phyloP scores from a whole-genome alignment of 1,284 basidiomycete species.

The Lentinus polychrous region DNA sequence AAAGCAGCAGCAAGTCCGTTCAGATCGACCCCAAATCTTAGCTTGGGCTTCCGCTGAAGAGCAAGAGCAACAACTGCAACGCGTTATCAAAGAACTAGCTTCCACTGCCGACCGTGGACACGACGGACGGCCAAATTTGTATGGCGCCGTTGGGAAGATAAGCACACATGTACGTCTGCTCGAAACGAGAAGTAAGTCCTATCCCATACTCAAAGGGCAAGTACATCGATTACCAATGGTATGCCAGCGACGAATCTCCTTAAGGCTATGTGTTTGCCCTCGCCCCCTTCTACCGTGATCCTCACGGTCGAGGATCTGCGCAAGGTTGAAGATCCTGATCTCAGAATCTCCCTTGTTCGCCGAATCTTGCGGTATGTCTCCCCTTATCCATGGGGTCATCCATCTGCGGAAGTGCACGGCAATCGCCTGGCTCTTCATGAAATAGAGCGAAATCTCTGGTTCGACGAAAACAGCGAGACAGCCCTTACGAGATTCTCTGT shows the following conservation, averaged over 20 bases:
- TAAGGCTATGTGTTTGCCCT: slow-evolving; percentile 27
- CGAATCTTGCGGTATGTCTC: slow-evolving; percentile 65
- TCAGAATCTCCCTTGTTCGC: slow-evolving; percentile 43
- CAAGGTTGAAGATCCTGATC: slow-evolving; percentile 27
- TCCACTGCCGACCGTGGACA: no score
- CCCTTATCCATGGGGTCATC: slow-evolving; percentile 66
- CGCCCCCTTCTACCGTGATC: slow-evolving; percentile 45
- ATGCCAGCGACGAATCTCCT: slow-evolving; percentile 27
- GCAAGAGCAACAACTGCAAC: no score
- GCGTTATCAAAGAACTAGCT: no score
- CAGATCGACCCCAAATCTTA: no score
- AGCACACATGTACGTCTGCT: slow-evolving; percentile 12
- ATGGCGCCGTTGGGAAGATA: slow-evolving; percentile 3
- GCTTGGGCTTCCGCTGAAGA: no score
- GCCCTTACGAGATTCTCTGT: not conserved
- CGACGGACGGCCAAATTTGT: no score
- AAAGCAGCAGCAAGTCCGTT: no score
- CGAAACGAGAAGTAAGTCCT: slow-evolving; percentile 18
- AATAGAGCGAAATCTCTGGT: slow-evolving; percentile 43
- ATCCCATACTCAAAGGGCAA: not conserved
- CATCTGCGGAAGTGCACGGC: slow-evolving; percentile 50
- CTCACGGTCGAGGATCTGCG: slow-evolving; percentile 32
- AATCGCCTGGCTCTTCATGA: slow-evolving; percentile 35
- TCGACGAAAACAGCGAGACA: not conserved
- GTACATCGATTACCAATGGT: not conserved